Percentiles rank a stretch among this genome's conserved stretches.
phyloP scores from a whole-genome alignment of 2,329 filamentous ascomycete genomes.

The Fusarium haematococcum region DNA sequence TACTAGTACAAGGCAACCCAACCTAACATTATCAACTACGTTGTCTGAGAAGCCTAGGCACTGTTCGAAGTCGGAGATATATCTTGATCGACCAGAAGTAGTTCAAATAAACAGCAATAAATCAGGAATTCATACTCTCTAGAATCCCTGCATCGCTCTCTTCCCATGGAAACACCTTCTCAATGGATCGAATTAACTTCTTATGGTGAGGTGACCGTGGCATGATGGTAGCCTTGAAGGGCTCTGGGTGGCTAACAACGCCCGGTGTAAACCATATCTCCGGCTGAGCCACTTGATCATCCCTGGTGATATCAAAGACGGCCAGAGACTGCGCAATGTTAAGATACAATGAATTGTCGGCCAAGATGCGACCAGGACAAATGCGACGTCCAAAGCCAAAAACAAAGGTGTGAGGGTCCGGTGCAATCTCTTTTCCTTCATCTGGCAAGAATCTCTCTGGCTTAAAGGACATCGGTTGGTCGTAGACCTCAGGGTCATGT shows the following conservation, averaged over 20 bases:
- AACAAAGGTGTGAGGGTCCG: conserved; percentile 43
- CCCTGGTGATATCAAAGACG: conserved; percentile 54
- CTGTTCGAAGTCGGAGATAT: background rate
- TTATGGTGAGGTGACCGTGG: conserved; percentile 26
- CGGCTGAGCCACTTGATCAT: background rate
- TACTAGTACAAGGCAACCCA: background rate
- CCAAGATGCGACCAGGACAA: conserved; percentile 48
- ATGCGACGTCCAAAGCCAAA: conserved; percentile 52
- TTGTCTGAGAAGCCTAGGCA: background rate
- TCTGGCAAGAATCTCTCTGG: conserved; percentile 30
- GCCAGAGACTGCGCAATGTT: conserved; percentile 56
- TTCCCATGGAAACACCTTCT: conserved; percentile 31
- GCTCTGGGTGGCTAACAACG: conserved; percentile 26
- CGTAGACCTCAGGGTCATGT: conserved; percentile 30
- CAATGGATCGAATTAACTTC: conserved; percentile 22
- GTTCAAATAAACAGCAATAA: background rate
- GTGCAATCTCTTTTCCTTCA: conserved; percentile 34
- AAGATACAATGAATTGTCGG: conserved; percentile 46
- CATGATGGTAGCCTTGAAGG: conserved; percentile 23
- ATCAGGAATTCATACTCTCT: conserved; percentile 6
- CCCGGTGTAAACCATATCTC: conserved; percentile 25
- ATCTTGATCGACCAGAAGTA: background rate
- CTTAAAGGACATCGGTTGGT: conserved; percentile 23
- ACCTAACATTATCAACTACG: background rate
- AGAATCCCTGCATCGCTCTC: conserved; percentile 21